A percentile compares a stretch with the other conserved stretches of the same genome.
These are phyloP conservation scores for Cicer cuneatum DNA, from an alignment of 306 rosid genomes.

Conservation along the genomic window DNA sequence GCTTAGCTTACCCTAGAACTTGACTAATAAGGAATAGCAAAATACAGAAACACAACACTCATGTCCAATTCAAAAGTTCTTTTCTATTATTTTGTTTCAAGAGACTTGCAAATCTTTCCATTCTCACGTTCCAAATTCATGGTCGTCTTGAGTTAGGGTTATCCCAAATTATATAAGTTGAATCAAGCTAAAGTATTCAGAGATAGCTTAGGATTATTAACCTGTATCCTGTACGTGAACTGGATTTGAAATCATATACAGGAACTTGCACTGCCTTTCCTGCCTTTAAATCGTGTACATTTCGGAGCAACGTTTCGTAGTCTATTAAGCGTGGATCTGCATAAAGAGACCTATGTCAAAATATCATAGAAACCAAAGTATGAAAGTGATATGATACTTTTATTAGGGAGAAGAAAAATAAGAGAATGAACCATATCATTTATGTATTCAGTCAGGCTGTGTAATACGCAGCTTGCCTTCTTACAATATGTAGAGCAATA, in stretches of 20 bases:
- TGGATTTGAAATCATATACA: constrained; percentile 91
- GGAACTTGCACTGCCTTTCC: constrained; percentile 87
- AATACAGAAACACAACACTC: not conserved
- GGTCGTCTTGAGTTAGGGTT: too few species aligned
- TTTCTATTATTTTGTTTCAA: not conserved
- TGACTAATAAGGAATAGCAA: not conserved
- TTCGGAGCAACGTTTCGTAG: constrained; percentile 86
- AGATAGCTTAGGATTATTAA: constrained; percentile 46
- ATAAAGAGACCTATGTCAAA: constrained; percentile 35
- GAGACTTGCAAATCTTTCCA: not conserved
- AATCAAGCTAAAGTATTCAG: constrained; percentile 7
- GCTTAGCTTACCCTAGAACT: not conserved
- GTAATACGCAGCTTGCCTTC: too few species aligned
- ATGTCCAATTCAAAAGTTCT: not conserved
- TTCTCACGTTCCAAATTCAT: not conserved
- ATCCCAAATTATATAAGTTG: too few species aligned
- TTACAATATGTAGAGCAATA: too few species aligned
- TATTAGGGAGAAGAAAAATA: too few species aligned
- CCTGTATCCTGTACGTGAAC: constrained; percentile 96
- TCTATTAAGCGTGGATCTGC: constrained; percentile 99
- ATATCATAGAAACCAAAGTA: constrained; percentile 38
- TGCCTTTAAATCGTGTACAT: constrained; percentile 78
- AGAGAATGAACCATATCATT: too few species aligned
- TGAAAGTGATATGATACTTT: not conserved
- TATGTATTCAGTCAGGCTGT: too few species aligned